A percentile compares a stretch with the other conserved stretches of the same genome.
Evolutionary conservation across 1,139 yeast genomes (phyloP).

Genomic region (Taiozyma onychis): DNA sequence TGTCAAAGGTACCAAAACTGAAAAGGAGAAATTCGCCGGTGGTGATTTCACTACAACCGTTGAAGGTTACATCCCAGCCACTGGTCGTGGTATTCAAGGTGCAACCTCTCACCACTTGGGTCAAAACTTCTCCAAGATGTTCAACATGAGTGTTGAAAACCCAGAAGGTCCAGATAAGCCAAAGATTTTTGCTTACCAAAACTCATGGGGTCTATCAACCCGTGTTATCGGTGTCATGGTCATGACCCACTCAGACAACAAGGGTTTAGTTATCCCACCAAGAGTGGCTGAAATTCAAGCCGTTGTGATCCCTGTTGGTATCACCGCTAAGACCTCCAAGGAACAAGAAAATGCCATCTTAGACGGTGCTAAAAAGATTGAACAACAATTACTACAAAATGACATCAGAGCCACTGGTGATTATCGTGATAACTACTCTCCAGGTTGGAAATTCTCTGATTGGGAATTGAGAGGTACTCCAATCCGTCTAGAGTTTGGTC

Average conservation of each 20-base stretch:
- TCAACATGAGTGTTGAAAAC: constrained; percentile 89
- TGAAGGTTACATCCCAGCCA: constrained; percentile 96
- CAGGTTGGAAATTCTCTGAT: constrained; percentile 99
- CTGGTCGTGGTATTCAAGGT: constrained; percentile 99
- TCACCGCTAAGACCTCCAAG: constrained; percentile 78
- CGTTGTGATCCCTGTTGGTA: constrained; percentile 91
- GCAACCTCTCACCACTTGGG: constrained; percentile 98
- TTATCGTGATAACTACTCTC: constrained; percentile 89
- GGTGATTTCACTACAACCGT: constrained; percentile 92
- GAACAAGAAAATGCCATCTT: constrained; percentile 68
- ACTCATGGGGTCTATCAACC: constrained; percentile 99
- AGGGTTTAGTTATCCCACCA: constrained; percentile 97
- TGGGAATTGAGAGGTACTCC: constrained; percentile 97
- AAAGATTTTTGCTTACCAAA: constrained; percentile 86
- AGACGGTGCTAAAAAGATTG: constrained; percentile 65
- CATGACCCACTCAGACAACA: constrained; percentile 97
- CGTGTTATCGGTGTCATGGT: constrained; percentile 99
- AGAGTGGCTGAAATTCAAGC: constrained; percentile 91
- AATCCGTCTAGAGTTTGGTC: constrained; percentile 90
- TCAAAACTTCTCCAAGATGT: constrained; percentile 98
- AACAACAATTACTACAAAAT: constrained; percentile 45
- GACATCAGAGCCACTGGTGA: constrained; percentile 80
- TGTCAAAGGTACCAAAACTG: constrained; percentile 91
- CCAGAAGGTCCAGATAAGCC: constrained; percentile 88
- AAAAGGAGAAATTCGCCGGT: constrained; percentile 98